Evolutionary conservation across 164 flowering plant genomes (phyloP).

Genomic region (Berberis thunbergii): DNA sequence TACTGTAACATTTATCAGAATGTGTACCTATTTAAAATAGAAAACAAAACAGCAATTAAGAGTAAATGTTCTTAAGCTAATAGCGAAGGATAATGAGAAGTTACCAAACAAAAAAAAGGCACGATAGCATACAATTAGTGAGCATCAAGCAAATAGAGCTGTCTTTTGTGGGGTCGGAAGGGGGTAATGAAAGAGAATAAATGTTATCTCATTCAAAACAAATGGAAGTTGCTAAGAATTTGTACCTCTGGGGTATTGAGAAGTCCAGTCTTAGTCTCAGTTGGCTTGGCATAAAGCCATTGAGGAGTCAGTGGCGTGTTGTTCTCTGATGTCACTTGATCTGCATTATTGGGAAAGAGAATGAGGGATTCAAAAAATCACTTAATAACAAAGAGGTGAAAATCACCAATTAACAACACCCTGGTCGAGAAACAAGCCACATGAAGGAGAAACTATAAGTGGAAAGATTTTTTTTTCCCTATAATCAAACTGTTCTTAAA

Average conservation of each 20-base stretch:
- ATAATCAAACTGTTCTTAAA: no score
- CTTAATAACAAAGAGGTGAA: background rate
- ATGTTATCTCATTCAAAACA: background rate
- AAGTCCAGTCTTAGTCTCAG: slow-evolving; percentile 41
- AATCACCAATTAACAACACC: background rate
- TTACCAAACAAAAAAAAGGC: no score
- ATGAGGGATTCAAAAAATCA: background rate
- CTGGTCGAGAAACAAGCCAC: background rate
- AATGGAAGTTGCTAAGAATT: background rate
- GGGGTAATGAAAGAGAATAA: background rate
- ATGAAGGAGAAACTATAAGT: background rate
- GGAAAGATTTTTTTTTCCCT: background rate
- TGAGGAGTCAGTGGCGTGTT: slow-evolving; percentile 88
- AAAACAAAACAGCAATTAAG: no score
- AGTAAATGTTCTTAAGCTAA: no score
- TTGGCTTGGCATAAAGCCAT: slow-evolving; percentile 85
- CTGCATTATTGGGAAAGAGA: slow-evolving; percentile 26
- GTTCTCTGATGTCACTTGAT: slow-evolving; percentile 57
- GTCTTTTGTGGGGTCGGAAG: background rate
- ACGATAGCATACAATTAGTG: no score
- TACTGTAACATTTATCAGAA: no score
- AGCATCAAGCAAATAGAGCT: background rate
- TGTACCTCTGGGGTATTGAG: slow-evolving; percentile 19
- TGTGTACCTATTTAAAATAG: no score
- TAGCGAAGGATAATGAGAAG: no score